A percentile compares a stretch with the other conserved stretches of the same genome.
These are phyloP conservation scores for Clavispora carvajalis DNA, from an alignment of 805 yeast species.

Conservation along the genomic window DNA sequence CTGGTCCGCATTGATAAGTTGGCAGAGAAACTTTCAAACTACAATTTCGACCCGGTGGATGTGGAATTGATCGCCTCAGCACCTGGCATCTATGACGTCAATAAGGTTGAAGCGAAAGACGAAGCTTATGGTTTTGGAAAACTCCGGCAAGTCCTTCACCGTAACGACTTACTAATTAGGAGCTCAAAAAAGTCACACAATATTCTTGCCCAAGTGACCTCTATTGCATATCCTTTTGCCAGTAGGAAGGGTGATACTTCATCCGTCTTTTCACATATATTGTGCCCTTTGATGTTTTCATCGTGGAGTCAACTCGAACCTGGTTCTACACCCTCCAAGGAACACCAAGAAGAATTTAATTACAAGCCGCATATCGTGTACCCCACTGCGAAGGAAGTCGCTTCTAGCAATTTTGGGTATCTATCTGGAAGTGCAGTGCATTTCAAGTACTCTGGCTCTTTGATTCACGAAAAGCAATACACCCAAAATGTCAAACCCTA, in stretches of 20 bases:
- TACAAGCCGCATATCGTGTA: conserved; percentile 35
- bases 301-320: conserved; percentile 21
- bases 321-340: conserved; percentile 17
- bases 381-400: conserved; percentile 41
- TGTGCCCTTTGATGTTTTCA: conserved; percentile 41
- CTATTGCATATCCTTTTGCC: conserved; percentile 44
- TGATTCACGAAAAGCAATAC: conserved; percentile 31
- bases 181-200: conserved; percentile 17
- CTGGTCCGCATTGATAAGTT: conserved; percentile 22
- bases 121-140: conserved; percentile 46
- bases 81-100: conserved; percentile 35
- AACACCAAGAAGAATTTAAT: conserved; percentile 21
- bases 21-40: conserved; percentile 22
- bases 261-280: conserved; percentile 43
- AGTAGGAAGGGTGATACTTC: conserved; percentile 19
- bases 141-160: conserved; percentile 35
- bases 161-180: conserved; percentile 26
- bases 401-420: conserved; percentile 39
- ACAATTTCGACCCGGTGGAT: conserved; percentile 42
- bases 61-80: conserved; percentile 54
- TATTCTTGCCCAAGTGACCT: conserved; percentile 42
- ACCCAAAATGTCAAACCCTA: conserved; percentile 35
- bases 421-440: conserved; percentile 48
- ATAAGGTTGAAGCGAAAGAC: conserved; percentile 9
- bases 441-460: conserved; percentile 29